phyloP scores from a whole-genome alignment of 2,329 filamentous ascomycete genomes.

The Iodosphaeria phyllophila region DNA sequence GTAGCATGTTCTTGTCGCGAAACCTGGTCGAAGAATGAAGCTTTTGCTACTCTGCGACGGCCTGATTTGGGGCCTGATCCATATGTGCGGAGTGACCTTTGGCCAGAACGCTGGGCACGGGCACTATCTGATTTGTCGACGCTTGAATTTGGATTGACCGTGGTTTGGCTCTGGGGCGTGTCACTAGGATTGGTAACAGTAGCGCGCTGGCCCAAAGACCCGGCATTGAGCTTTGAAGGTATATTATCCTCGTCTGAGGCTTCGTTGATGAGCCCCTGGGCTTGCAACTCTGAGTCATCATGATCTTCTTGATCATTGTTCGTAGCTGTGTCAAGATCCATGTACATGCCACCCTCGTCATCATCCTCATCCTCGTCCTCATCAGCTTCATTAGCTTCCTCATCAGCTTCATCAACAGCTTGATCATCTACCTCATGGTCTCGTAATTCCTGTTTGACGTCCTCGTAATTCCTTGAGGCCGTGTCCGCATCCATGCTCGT shows the following conservation, averaged over 20 bases:
- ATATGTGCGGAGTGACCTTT: no score
- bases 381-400: conserved; percentile 3
- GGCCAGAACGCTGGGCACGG: no score
- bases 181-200: background rate
- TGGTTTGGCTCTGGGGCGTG: background rate
- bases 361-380: conserved; percentile 2
- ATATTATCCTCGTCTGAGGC: conserved; percentile 2
- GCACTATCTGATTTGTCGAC: background rate
- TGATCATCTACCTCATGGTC: conserved; percentile 2
- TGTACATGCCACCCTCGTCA: background rate
- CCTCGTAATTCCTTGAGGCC: background rate
- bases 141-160: background rate
- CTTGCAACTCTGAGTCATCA: background rate
- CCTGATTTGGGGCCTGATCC: no score
- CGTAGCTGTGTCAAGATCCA: background rate
- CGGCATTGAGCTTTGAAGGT: background rate
- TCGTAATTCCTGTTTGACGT: conserved; percentile 1
- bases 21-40: background rate
- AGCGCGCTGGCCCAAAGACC: background rate
- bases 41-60: background rate
- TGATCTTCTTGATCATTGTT: background rate
- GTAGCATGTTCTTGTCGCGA: no score
- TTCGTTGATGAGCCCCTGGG: background rate
- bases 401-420: conserved; percentile 2
- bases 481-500: no score